A percentile compares a stretch with the other conserved stretches of the same genome.
These are phyloP conservation scores for Pyricularia sp. DNA, from an alignment of 2,329 filamentous ascomycete genomes.

Conservation along the genomic window DNA sequence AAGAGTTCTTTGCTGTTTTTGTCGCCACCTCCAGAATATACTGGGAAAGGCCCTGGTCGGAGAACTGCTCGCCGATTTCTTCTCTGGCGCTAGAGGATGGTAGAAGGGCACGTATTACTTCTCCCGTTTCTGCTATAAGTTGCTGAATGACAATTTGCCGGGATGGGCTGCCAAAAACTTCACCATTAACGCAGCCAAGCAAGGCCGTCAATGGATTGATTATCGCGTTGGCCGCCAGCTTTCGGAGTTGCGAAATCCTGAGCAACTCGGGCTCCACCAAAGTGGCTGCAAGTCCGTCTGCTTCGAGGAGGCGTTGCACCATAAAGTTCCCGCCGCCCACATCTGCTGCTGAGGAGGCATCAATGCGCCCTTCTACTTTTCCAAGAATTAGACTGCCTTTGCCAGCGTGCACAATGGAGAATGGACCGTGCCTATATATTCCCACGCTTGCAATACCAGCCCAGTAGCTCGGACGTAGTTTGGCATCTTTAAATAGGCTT, in stretches of 20 bases:
- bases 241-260: constrained; percentile 54
- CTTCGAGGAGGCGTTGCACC: constrained; percentile 1
- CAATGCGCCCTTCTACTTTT: neutral
- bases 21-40: constrained; percentile 20
- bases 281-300: neutral
- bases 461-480: neutral
- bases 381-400: neutral
- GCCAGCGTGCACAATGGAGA: constrained; percentile 2
- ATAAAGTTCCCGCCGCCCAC: neutral
- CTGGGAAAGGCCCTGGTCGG: neutral
- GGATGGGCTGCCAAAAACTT: constrained; percentile 47
- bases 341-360: neutral
- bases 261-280: neutral
- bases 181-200: constrained; percentile 66
- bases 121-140: constrained; percentile 47
- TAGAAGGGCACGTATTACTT: constrained; percentile 21
- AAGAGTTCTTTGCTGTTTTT: constrained; percentile 40
- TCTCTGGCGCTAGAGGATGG: neutral
- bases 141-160: neutral
- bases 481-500: neutral
- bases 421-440: neutral
- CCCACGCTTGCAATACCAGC: neutral
- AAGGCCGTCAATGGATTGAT: constrained; percentile 80
- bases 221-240: constrained; percentile 66
- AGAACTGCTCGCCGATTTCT: neutral